Evolutionary conservation across 768 basidiomycete genomes (phyloP).

Genomic region (Melanogaster broomeanus): DNA sequence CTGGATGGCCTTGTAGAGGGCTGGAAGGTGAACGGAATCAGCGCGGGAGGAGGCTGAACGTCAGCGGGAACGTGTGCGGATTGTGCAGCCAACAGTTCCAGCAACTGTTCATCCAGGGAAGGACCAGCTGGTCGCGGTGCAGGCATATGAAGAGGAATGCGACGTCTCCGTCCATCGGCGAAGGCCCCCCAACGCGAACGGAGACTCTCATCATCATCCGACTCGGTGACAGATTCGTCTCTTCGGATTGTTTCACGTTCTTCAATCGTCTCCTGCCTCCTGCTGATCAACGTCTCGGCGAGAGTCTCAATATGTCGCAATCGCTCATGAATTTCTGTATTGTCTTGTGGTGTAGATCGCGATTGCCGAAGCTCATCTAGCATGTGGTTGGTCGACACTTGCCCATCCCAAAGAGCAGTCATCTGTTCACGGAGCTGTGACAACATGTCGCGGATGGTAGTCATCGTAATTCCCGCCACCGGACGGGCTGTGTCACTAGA

Average conservation of each 20-base stretch:
- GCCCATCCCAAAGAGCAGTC: conserved; percentile 60
- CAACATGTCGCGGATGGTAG: conserved; percentile 54
- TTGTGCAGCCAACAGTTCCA: conserved; percentile 57
- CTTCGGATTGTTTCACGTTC: not conserved
- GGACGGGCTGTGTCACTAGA: conserved; percentile 40
- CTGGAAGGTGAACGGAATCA: conserved; percentile 57
- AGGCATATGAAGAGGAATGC: conserved; percentile 45
- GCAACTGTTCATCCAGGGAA: conserved; percentile 59
- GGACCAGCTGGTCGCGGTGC: conserved; percentile 44
- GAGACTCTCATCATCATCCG: conserved; percentile 28
- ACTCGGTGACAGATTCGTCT: conserved; percentile 32
- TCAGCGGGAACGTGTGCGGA: conserved; percentile 39
- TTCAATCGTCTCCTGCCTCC: conserved; percentile 3
- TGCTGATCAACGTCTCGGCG: conserved; percentile 12
- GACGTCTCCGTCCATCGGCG: conserved; percentile 27
- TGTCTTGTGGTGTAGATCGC: conserved; percentile 41
- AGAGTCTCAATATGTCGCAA: conserved; percentile 26
- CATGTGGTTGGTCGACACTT: conserved; percentile 57
- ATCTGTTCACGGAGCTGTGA: conserved; percentile 60
- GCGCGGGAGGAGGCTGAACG: conserved; percentile 49
- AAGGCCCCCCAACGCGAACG: conserved; percentile 29
- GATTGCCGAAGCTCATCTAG: conserved; percentile 62
- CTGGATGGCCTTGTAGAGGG: conserved; percentile 42
- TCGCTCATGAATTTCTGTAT: conserved; percentile 39
- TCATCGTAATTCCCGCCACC: conserved; percentile 35